These are phyloP conservation scores for Neurospora sp. DNA, from an alignment of 2,329 filamentous ascomycete genomes.

Conservation along the genomic window DNA sequence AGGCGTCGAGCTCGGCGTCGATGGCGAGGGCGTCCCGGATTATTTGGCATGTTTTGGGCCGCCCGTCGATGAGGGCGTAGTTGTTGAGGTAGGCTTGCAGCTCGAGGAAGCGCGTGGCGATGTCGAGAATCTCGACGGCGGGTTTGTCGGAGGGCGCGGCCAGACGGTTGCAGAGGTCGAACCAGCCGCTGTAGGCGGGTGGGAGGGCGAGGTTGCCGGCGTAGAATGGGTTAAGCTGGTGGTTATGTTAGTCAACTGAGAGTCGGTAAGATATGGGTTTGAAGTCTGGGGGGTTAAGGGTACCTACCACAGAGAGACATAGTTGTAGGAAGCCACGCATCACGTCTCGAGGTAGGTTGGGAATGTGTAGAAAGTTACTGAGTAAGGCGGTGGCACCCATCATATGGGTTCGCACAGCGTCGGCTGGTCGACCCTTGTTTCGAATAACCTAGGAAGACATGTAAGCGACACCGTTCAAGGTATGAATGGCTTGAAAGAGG, in stretches of 20 bases:
- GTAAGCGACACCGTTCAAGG: not conserved
- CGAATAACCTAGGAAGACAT: constrained; percentile 29
- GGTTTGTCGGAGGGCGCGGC: constrained; percentile 28
- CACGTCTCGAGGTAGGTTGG: constrained; percentile 29
- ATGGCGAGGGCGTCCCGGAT: constrained; percentile 30
- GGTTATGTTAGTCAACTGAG: not conserved
- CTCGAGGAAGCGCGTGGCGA: constrained; percentile 31
- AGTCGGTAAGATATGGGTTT: not conserved
- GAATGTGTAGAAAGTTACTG: constrained; percentile 32
- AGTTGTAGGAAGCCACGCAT: constrained; percentile 44
- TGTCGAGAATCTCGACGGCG: constrained; percentile 29
- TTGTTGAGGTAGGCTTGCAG: constrained; percentile 27
- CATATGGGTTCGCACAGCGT: constrained; percentile 47
- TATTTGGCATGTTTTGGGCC: constrained; percentile 22
- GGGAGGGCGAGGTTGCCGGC: constrained; percentile 30
- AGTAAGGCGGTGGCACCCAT: constrained; percentile 50
- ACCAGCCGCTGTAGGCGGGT: constrained; percentile 31
- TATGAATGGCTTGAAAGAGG: not conserved
- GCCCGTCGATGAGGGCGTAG: constrained; percentile 28
- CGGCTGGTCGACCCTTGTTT: constrained; percentile 34
- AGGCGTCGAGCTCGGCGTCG: constrained; percentile 28
- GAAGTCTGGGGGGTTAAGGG: not conserved
- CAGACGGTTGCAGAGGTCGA: constrained; percentile 27
- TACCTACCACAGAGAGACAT: constrained; percentile 47
- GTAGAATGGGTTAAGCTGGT: constrained; percentile 35